Conservation (phyloP, 495 filamentous ascomycete species). For the Penicillium macrosclerotiorum region DNA sequence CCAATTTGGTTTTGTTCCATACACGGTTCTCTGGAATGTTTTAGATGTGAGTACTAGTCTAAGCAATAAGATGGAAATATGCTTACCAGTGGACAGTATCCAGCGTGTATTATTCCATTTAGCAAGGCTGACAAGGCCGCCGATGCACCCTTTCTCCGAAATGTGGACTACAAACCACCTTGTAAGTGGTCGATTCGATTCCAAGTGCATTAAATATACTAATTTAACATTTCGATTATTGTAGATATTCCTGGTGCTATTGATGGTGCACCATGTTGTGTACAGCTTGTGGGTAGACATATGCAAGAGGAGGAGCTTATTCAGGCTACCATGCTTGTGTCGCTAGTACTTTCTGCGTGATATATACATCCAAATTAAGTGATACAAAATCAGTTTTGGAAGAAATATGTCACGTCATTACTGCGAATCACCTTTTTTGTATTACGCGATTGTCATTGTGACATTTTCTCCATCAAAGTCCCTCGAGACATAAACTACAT, state of each 20-base stretch:
- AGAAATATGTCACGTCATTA: too few relatives aligned
- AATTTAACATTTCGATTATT: too few relatives aligned
- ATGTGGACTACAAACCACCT: slow-evolving; percentile 19
- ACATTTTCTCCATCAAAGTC: too few relatives aligned
- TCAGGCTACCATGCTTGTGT: not conserved
- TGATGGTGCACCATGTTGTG: slow-evolving; percentile 19
- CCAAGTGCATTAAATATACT: too few relatives aligned
- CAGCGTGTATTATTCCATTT: slow-evolving; percentile 18
- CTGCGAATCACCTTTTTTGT: too few relatives aligned
- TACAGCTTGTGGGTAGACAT: slow-evolving; percentile 15
- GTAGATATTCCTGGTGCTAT: slow-evolving; percentile 7
- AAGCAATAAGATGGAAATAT: not conserved
- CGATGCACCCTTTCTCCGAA: slow-evolving; percentile 12
- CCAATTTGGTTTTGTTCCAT: slow-evolving; percentile 8
- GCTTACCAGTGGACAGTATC: slow-evolving; percentile 11
- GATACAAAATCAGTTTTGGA: too few relatives aligned
- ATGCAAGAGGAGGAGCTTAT: slow-evolving; percentile 19
- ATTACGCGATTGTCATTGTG: too few relatives aligned
- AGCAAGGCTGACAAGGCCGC: slow-evolving; percentile 11
- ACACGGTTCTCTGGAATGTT: slow-evolving; percentile 18
- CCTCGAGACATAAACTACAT: too few relatives aligned
- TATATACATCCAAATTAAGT: too few relatives aligned
- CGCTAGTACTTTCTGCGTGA: not conserved
- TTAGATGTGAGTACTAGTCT: slow-evolving; percentile 10
- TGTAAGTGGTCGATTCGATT: slow-evolving; percentile 10